These are phyloP conservation scores for Corrigiola litoralis DNA, from an alignment of 179 eudicot species.

Conservation along the genomic window DNA sequence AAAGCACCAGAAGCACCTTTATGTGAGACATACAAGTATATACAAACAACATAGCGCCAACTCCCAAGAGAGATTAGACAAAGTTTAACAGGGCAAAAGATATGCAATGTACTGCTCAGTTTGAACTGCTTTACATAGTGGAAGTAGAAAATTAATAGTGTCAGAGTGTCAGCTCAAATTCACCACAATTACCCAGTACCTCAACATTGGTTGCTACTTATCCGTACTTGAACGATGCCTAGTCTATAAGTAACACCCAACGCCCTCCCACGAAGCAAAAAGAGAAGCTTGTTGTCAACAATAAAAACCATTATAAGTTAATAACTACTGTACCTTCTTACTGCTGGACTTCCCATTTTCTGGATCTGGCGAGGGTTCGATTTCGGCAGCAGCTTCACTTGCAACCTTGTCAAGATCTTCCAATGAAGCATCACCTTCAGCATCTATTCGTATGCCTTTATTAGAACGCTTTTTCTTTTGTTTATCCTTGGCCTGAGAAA, in stretches of 20 bases:
- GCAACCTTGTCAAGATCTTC: constrained; percentile 68
- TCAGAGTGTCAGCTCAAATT: background rate
- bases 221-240: background rate
- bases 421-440: constrained; percentile 90
- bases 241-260: background rate
- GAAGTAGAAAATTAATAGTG: background rate
- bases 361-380: constrained; percentile 46
- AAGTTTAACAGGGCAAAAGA: too few species aligned
- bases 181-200: background rate
- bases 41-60: background rate
- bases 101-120: too few species aligned
- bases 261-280: background rate
- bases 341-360: constrained; percentile 52
- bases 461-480: constrained; percentile 70
- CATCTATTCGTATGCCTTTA: constrained; percentile 80
- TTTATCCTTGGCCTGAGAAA: constrained; percentile 67
- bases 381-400: constrained; percentile 39
- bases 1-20: background rate
- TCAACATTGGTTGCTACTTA: too few species aligned
- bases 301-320: too few species aligned
- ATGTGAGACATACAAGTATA: background rate
- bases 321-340: too few species aligned
- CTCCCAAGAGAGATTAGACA: background rate
- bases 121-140: background rate
- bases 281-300: too few species aligned